Conservation (phyloP, 2,329 filamentous ascomycete species). For the Pseudogymnoascus sp. region DNA sequence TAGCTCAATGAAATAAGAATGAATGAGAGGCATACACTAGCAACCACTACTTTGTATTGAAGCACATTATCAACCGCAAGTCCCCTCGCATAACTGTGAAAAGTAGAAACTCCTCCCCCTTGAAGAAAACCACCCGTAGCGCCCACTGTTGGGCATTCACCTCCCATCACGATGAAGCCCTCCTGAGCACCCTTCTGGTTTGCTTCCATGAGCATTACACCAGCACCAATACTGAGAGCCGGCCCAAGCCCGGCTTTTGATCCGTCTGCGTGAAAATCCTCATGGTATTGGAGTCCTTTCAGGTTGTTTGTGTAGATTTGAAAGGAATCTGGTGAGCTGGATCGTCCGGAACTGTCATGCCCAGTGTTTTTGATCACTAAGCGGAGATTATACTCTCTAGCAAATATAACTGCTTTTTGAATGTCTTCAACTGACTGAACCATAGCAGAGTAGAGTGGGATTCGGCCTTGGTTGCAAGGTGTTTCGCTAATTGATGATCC, state of each 20-base stretch:
- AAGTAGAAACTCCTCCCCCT: slow-evolving; percentile 11
- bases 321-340: slow-evolving; percentile 13
- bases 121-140: slow-evolving; percentile 14
- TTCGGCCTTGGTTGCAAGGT: slow-evolving; percentile 12
- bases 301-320: slow-evolving; percentile 13
- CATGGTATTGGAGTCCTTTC: slow-evolving; percentile 10
- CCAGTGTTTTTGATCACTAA: slow-evolving; percentile 16
- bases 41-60: background rate
- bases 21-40: background rate
- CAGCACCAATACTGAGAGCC: slow-evolving; percentile 13
- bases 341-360: slow-evolving; percentile 14
- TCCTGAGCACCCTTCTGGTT: slow-evolving; percentile 12
- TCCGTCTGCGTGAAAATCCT: slow-evolving; percentile 12
- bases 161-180: slow-evolving; percentile 12
- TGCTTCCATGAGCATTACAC: slow-evolving; percentile 5
- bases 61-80: slow-evolving; percentile 5
- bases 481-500: background rate
- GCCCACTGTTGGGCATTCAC: slow-evolving; percentile 13
- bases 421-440: slow-evolving; percentile 13
- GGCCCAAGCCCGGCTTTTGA: slow-evolving; percentile 7
- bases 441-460: slow-evolving; percentile 11
- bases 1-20: background rate
- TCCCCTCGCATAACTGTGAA: slow-evolving; percentile 12
- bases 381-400: slow-evolving; percentile 12
- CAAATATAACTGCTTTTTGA: slow-evolving; percentile 14